A percentile compares a stretch with the other conserved stretches of the same genome.
These are phyloP conservation scores for Fraxinus baroniana DNA, from an alignment of 305 asterid species.

Conservation along the genomic window DNA sequence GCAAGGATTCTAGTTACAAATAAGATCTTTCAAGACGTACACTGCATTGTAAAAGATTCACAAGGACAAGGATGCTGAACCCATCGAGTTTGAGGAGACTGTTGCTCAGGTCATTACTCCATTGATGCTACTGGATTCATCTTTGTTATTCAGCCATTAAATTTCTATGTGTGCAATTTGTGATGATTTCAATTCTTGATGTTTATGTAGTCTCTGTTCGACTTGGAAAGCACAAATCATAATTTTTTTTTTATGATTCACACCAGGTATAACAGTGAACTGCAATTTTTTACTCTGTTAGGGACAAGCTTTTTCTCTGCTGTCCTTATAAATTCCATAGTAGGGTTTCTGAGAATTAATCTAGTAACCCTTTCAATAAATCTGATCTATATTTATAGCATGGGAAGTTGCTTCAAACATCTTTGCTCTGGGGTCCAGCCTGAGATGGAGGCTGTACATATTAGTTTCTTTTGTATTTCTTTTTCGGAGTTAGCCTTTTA, in stretches of 20 bases:
- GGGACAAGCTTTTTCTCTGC: neutral
- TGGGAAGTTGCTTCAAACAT: neutral
- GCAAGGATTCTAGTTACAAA: neutral
- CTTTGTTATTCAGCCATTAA: neutral
- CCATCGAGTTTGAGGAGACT: slow-evolving; percentile 69
- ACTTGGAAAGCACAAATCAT: slow-evolving; percentile 73
- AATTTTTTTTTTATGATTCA: slow-evolving; percentile 29
- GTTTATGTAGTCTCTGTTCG: slow-evolving; percentile 58
- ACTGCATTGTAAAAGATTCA: slow-evolving; percentile 61
- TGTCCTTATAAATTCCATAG: neutral
- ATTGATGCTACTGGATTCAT: neutral
- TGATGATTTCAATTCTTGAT: neutral
- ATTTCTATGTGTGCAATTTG: neutral
- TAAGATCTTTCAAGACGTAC: slow-evolving; percentile 49
- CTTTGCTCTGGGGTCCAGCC: neutral
- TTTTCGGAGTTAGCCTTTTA: neutral
- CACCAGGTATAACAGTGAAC: neutral
- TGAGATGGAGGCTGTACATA: neutral
- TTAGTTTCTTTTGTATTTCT: neutral
- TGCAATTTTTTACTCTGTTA: neutral
- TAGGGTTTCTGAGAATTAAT: neutral
- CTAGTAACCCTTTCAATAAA: neutral
- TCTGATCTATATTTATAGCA: neutral
- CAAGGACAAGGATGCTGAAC: slow-evolving; percentile 71
- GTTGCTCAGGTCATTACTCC: slow-evolving; percentile 61